A percentile compares a stretch with the other conserved stretches of the same genome.
Conservation (phyloP, 23 red algal species). For the Gracilaria domingensis region DNA sequence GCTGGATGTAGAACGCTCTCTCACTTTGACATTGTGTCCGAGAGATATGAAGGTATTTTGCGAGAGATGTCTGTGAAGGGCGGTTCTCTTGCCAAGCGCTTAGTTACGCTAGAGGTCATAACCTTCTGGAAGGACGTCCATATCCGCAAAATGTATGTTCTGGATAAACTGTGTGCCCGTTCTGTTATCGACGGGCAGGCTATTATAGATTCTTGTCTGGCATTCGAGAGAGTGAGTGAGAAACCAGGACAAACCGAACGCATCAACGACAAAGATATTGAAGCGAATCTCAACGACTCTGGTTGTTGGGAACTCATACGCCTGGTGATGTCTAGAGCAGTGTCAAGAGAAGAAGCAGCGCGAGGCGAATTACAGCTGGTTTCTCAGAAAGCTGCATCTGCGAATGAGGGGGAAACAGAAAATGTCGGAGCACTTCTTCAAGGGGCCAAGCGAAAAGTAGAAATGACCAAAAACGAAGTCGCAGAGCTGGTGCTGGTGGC, state of each 20-base stretch:
- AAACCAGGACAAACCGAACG: slow-evolving; percentile 11
- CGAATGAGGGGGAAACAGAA: slow-evolving; percentile 84
- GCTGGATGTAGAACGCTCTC: slow-evolving; percentile 76
- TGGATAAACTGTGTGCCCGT: slow-evolving; percentile 76
- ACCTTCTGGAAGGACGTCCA: slow-evolving; percentile 77
- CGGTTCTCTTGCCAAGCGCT: slow-evolving; percentile 46
- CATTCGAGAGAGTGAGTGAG: slow-evolving; percentile 40
- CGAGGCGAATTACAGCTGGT: slow-evolving; percentile 57
- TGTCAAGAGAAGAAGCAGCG: slow-evolving; percentile 64
- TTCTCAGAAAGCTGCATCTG: slow-evolving; percentile 66
- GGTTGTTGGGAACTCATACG: slow-evolving; percentile 80
- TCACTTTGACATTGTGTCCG: slow-evolving; percentile 88
- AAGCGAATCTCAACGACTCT: slow-evolving; percentile 42
- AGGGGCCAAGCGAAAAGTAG: slow-evolving; percentile 44
- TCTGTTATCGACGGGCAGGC: slow-evolving; percentile 74
- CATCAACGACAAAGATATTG: slow-evolving; percentile 27
- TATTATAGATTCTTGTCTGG: slow-evolving; percentile 69
- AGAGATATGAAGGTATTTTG: slow-evolving; percentile 77
- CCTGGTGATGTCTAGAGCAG: slow-evolving; percentile 55
- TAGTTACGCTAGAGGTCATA: slow-evolving; percentile 62
- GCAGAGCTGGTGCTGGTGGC: slow-evolving; percentile 45
- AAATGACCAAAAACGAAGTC: slow-evolving; percentile 56
- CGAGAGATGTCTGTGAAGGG: slow-evolving; percentile 58
- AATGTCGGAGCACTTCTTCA: slow-evolving; percentile 62
- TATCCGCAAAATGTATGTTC: slow-evolving; percentile 76